phyloP scores from a whole-genome alignment of 1,284 basidiomycete species.

The Ceratobasidium sp. region DNA sequence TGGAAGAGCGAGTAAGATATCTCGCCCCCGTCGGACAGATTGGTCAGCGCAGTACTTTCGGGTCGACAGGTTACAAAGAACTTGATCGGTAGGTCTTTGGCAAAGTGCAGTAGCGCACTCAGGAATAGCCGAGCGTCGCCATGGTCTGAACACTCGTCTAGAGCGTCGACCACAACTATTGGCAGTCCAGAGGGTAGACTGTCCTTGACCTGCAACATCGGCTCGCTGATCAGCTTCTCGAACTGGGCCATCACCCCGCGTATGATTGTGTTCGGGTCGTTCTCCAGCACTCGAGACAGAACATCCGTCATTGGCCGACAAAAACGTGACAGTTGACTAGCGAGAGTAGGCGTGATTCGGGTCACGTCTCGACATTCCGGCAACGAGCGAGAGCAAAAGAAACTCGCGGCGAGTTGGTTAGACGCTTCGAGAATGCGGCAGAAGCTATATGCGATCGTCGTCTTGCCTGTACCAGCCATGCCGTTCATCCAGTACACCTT shows the following conservation, averaged over 20 bases:
- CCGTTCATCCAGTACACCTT: constrained; percentile 19
- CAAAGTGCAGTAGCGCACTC: background rate
- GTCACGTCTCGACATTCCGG: background rate
- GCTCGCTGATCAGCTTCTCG: background rate
- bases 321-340: background rate
- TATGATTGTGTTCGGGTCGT: background rate
- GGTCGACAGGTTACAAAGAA: constrained; percentile 24
- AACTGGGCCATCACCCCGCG: background rate
- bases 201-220: background rate
- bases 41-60: background rate
- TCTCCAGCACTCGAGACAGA: background rate
- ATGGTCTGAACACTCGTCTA: background rate
- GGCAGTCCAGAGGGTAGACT: background rate
- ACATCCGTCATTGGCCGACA: background rate
- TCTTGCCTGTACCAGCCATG: background rate
- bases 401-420: background rate
- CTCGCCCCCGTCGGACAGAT: background rate
- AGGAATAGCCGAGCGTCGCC: background rate
- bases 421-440: background rate
- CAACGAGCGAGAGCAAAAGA: background rate
- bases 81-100: constrained; percentile 1
- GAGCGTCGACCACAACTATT: background rate
- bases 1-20: background rate
- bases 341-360: background rate
- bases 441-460: background rate